Percentiles rank a stretch among this genome's conserved stretches.
phyloP scores from a whole-genome alignment of 2,329 filamentous ascomycete genomes.

The Microcyclosporella mali region DNA sequence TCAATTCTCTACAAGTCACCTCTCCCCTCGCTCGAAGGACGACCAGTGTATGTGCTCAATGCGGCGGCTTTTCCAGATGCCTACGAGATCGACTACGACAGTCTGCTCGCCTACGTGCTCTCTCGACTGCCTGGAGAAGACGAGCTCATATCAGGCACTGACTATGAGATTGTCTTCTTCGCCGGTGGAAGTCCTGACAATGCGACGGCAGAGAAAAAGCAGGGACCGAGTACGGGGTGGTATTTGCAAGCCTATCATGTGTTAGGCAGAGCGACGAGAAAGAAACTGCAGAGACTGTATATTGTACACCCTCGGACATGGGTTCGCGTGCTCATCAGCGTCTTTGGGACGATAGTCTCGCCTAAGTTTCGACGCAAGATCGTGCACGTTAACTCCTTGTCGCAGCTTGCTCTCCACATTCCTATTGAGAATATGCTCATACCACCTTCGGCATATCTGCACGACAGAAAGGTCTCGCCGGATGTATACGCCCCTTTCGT shows the following conservation, averaged over 20 bases:
- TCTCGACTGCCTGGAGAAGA: slow-evolving; percentile 50
- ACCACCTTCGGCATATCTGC: slow-evolving; percentile 49
- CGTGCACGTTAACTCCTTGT: slow-evolving; percentile 48
- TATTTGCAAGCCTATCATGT: slow-evolving; percentile 54
- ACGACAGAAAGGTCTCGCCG: slow-evolving; percentile 46
- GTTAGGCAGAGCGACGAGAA: slow-evolving; percentile 49
- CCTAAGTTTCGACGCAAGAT: slow-evolving; percentile 54
- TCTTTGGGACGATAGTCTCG: slow-evolving; percentile 52
- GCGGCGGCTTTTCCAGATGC: slow-evolving; percentile 52
- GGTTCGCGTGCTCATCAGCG: slow-evolving; percentile 51
- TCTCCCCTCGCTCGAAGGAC: slow-evolving; percentile 43
- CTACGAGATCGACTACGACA: slow-evolving; percentile 49
- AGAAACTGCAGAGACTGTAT: slow-evolving; percentile 50
- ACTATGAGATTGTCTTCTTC: slow-evolving; percentile 54
- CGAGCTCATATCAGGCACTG: slow-evolving; percentile 47
- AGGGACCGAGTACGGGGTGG: slow-evolving; percentile 49
- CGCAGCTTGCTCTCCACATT: slow-evolving; percentile 45
- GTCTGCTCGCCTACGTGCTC: slow-evolving; percentile 50
- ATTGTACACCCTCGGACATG: slow-evolving; percentile 54
- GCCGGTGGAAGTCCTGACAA: slow-evolving; percentile 47
- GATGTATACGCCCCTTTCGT: slow-evolving; percentile 45
- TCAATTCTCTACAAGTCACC: slow-evolving; percentile 51
- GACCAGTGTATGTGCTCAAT: slow-evolving; percentile 51
- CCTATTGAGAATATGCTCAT: slow-evolving; percentile 50
- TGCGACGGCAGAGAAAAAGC: slow-evolving; percentile 41